Base-by-base conservation (phyloP, 2,329 filamentous ascomycete species). In the Verticillium longisporum region DNA sequence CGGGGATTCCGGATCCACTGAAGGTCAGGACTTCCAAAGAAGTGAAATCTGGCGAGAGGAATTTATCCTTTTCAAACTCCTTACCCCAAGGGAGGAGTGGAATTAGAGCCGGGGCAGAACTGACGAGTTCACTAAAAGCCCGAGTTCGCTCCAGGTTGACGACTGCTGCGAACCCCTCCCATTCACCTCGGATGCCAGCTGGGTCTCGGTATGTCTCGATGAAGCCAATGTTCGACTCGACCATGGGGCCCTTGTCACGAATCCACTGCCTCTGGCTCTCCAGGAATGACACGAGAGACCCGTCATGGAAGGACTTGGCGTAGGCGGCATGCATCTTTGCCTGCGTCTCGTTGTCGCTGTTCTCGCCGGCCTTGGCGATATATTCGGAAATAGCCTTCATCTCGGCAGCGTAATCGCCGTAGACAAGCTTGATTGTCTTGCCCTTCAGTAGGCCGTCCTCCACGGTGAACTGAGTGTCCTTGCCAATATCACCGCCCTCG, bases 61-160 rank as follows among this genome's bases (percentile, higher is more conserved):
- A 99, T 70, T 90, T 92, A 78, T 97, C 93, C 76, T 98, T 98
- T 73, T 99, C 95, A 66, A 98, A 99, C 0, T 91, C 90, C 56
- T 85, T 83, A 38, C 81, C 79, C 95, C 95, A 99, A 0, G 95
- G 95, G 14, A 99, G 79, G 64, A 96, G 86, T 6, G 92, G 91
- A 58, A 99, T 97, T 71, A 97, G 88, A 55, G 80, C 80, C 11
- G 92, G 89, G 0, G 95, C 93, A 32, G 88, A 88, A 21, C 88
- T 83, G 4, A 98, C 95, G 1, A 98, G 84, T 67, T 90, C 88
- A 7, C 89, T 89, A 71, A 98, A 98, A 1, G 93, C 91, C 62
- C 84, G 85, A 1, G 94, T 99, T 21, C 94, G 88, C 73, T 97
- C 94, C 70, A 94, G 70, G 57, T 65, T 66, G 26, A 66, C 41